These are phyloP conservation scores for Gentiana macrophylla DNA, from an alignment of 257 asterid genomes.

Conservation along the genomic window DNA sequence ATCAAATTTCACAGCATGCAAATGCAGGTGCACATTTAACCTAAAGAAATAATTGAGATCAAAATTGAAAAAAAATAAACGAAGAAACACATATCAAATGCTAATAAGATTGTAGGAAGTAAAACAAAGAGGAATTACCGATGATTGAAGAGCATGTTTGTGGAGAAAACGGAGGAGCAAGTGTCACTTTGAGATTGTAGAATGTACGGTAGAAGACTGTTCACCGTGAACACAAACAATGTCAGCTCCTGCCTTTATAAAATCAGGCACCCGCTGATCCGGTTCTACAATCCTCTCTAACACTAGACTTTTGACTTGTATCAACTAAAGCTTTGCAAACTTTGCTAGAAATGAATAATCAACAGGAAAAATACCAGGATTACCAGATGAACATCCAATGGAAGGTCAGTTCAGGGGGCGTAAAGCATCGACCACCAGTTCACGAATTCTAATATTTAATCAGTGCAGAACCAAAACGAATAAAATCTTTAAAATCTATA, in stretches of 20 bases:
- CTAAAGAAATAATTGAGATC: no score
- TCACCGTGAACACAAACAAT: constrained; percentile 94
- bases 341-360: constrained; percentile 8
- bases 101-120: no score
- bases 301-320: constrained; percentile 13
- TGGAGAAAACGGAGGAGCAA: no score
- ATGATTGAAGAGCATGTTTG: no score
- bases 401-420: constrained; percentile 98
- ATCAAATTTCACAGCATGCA: no score
- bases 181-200: no score
- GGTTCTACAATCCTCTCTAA: constrained; percentile 99
- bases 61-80: no score
- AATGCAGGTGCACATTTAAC: no score
- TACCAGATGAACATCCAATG: constrained; percentile 99
- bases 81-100: no score
- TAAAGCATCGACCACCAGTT: constrained; percentile 78
- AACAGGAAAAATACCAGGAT: constrained; percentile 11
- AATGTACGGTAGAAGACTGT: constrained; percentile 94
- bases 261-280: constrained; percentile 95
- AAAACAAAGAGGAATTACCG: no score
- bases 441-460: constrained; percentile 96
- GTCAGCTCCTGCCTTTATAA: constrained; percentile 98
- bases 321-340: constrained; percentile 19
- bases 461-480: no score
- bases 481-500: no score